Percentiles rank a stretch among this genome's conserved stretches.
Evolutionary conservation across 345 rosid species (phyloP).

Genomic region (Sonneratia caseolaris): DNA sequence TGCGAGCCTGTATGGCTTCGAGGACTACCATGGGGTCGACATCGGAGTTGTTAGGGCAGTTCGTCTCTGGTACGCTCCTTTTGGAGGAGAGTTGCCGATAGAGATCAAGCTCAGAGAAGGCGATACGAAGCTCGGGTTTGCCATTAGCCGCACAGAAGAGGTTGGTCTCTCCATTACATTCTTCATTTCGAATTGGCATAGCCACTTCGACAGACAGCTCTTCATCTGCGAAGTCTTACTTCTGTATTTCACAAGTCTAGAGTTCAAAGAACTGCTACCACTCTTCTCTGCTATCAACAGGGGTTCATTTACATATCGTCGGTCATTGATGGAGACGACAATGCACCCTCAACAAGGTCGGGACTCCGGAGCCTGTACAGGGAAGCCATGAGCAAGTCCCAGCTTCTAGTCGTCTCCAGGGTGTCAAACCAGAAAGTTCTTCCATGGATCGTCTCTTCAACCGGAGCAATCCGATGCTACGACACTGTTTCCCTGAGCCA

Average conservation of each 20-base stretch:
- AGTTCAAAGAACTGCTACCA: no score
- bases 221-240: no score
- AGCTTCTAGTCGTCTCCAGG: conserved; percentile 59
- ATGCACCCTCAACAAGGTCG: conserved; percentile 61
- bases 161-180: conserved; percentile 17
- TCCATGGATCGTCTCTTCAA: conserved; percentile 87
- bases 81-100: conserved; percentile 52
- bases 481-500: conserved; percentile 88
- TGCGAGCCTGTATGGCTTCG: conserved; percentile 82
- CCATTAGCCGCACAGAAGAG: conserved; percentile 99
- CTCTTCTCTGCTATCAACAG: conserved; percentile 19
- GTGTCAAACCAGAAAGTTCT: conserved; percentile 73
- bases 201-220: no score
- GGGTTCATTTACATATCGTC: conserved; percentile 91
- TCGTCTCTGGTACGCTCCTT: conserved; percentile 84
- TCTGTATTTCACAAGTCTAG: background rate
- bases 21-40: conserved; percentile 97
- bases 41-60: conserved; percentile 95
- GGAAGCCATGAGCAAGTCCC: conserved; percentile 49
- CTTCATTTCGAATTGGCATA: background rate
- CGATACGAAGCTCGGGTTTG: conserved; percentile 83
- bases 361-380: conserved; percentile 51
- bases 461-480: conserved; percentile 76
- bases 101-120: conserved; percentile 66
- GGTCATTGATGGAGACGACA: conserved; percentile 55